A percentile compares a stretch with the other conserved stretches of the same genome.
These are phyloP conservation scores for Colletotrichum kahawae DNA, from an alignment of 2,329 filamentous ascomycete species.

Conservation along the genomic window DNA sequence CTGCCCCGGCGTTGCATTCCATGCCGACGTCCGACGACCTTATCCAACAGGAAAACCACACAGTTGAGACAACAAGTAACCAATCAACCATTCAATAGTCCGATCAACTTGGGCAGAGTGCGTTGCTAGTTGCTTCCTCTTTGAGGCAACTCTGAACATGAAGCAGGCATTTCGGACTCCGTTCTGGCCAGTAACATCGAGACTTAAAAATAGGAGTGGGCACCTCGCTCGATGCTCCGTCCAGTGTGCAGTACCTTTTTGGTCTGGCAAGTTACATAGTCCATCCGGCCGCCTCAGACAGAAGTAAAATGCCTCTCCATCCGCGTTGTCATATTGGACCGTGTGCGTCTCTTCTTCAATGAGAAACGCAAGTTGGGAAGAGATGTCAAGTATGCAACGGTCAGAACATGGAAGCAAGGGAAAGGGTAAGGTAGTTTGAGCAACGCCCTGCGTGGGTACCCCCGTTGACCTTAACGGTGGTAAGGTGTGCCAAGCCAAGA, in stretches of 20 bases:
- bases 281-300: background rate
- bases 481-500: conserved; percentile 1
- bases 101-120: background rate
- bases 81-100: background rate
- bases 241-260: background rate
- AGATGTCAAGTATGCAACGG: background rate
- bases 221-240: background rate
- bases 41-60: background rate
- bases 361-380: background rate
- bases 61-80: background rate
- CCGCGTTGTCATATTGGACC: background rate
- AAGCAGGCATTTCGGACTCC: background rate
- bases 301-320: background rate
- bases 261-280: background rate
- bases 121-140: background rate
- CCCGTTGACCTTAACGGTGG: background rate
- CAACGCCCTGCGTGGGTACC: background rate
- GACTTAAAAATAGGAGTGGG: background rate
- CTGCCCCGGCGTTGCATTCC: background rate
- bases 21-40: background rate
- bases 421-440: background rate
- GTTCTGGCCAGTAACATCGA: background rate
- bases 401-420: background rate
- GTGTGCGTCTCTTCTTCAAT: background rate
- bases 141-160: background rate